Evolutionary conservation across 106 monocot genomes (phyloP).

Genomic region (Dioscorea alata): DNA sequence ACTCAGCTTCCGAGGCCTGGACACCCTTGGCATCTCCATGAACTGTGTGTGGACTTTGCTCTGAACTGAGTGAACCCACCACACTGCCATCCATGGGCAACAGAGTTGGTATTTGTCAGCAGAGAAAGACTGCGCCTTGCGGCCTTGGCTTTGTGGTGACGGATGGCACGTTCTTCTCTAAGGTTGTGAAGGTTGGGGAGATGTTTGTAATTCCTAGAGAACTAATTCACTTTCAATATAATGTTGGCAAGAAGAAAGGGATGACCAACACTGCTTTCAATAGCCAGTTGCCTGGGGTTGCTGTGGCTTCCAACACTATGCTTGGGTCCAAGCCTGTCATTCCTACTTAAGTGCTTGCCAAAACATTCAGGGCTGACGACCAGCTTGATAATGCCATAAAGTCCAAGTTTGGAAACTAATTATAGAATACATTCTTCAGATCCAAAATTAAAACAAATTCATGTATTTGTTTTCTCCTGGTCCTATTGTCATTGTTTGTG

Average conservation of each 20-base stretch:
- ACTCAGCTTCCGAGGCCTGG: conserved; percentile 14
- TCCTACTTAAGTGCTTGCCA: conserved; percentile 24
- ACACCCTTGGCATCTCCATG: conserved; percentile 32
- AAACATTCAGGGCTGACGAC: conserved; percentile 22
- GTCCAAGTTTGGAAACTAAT: conserved; percentile 8
- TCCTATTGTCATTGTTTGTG: too few relatives aligned
- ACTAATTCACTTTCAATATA: conserved; percentile 29
- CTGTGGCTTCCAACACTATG: conserved; percentile 9
- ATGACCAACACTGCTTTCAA: conserved; percentile 15
- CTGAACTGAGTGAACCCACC: conserved; percentile 10
- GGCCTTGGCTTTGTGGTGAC: conserved; percentile 25
- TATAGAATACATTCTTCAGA: too few relatives aligned
- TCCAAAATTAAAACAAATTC: too few relatives aligned
- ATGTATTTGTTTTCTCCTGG: too few relatives aligned
- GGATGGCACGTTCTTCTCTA: conserved; percentile 16
- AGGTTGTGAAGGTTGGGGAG: conserved; percentile 18
- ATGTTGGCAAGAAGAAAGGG: conserved; percentile 8
- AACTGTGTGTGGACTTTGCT: conserved; percentile 25
- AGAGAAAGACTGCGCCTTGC: conserved; percentile 8
- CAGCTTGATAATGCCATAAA: conserved; percentile 11
- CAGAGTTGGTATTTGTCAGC: conserved; percentile 10
- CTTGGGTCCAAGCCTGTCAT: conserved; percentile 27
- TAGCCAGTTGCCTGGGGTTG: conserved; percentile 29
- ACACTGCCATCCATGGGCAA: conserved; percentile 18
- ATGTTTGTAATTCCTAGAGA: conserved; percentile 24